Evolutionary conservation across 768 basidiomycete species (phyloP).

Genomic region (Pisolithus sp.): DNA sequence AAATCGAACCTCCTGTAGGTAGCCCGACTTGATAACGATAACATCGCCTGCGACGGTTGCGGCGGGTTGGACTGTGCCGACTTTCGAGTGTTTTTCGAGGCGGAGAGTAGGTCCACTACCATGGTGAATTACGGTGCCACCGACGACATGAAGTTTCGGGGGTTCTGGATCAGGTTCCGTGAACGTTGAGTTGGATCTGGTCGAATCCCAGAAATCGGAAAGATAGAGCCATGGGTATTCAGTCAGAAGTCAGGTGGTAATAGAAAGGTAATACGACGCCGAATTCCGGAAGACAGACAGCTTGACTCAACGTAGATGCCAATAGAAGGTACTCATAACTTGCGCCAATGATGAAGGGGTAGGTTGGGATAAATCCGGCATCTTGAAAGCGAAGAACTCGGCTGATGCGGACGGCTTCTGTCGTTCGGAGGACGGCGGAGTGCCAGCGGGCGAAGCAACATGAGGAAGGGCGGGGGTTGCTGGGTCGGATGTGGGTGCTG

Average conservation of each 20-base stretch:
- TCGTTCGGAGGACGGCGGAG: conserved; percentile 32
- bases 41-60: too few relatives aligned
- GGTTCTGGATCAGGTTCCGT: conserved; percentile 16
- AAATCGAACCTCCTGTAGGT: too few relatives aligned
- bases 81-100: conserved; percentile 24
- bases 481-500: conserved; percentile 12
- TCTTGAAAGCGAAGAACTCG: conserved; percentile 39
- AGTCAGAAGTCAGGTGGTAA: conserved; percentile 2
- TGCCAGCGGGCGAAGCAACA: conserved; percentile 33
- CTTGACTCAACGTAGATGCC: background rate
- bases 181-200: conserved; percentile 28
- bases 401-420: conserved; percentile 13
- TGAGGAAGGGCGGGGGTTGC: conserved; percentile 21
- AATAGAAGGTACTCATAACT: conserved; percentile 41
- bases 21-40: too few relatives aligned
- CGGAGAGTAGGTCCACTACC: conserved; percentile 43
- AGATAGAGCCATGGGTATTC: conserved; percentile 42
- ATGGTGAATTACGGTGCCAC: conserved; percentile 40
- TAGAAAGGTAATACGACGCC: conserved; percentile 2
- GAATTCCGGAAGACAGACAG: background rate
- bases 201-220: conserved; percentile 54
- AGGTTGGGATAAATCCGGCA: conserved; percentile 51
- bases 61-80: background rate
- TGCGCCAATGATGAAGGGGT: conserved; percentile 41
- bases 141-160: conserved; percentile 48